Evolutionary conservation across 192 early-diverging fungal species (phyloP), one percentile per base, ranked within the genome.

Genomic region (Backusella luteola): DNA sequence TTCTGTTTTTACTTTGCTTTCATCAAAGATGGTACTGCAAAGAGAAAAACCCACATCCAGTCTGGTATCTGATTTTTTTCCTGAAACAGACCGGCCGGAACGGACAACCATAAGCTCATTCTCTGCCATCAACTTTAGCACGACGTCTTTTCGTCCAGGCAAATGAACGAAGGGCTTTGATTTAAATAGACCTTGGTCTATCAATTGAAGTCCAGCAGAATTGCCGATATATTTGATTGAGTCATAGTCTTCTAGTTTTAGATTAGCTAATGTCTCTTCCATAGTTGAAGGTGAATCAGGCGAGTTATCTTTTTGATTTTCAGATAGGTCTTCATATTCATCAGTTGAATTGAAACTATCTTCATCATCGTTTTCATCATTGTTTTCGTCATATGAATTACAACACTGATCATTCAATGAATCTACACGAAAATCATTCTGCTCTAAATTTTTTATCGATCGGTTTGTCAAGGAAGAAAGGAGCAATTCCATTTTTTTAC

Each of bases 401-500:
- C 42, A 39, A 6, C 38, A 69, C 34, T 15, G 68, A 69, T 36
- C 15, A 32, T 29, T 71, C 9, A 32, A 32, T 23, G 41, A 44
- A 38, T 67, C 56, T 23, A 42, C 42, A n/a, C 34, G 26, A n/a
- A 76, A 68, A 42, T 69, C 67, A 26, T 66, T 67, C 36, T 67
- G 36, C 76, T 80, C 79, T 3, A 80, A 56, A 39, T 80, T 74
- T 56, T 80, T 74, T 41, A 80, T 76, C 6, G 79, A 72, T 9
- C 41, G 34, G 8, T 76, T 69, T 3, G 79, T 80, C 34, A 79
- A 76, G 6, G 69, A 66, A 0, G 46, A 76, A 32, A 82, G 46
- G 15, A 82, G 67, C 6, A 34, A 42, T 53, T 82, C 81, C 74
- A 82, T 75, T 32, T 82, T 76, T 75, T 75, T 81, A 34, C 80